These are phyloP conservation scores for Chenopodium berlandieri DNA, from an alignment of 148 eudicot genomes.

Conservation along the genomic window DNA sequence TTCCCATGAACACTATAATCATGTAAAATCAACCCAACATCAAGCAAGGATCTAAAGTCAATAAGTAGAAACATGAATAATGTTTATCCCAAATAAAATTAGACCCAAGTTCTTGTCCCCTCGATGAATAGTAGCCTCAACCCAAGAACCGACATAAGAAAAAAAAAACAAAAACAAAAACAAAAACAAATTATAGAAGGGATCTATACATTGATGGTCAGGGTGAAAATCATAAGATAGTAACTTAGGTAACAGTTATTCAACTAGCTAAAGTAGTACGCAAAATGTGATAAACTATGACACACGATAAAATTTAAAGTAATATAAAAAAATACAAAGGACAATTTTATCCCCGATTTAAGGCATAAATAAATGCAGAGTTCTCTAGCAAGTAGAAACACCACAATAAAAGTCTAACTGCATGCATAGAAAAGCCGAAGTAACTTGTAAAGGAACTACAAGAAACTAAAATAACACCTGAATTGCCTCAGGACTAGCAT, in stretches of 20 bases:
- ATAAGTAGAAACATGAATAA: background rate
- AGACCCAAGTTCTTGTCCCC: background rate
- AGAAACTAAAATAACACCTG: constrained; percentile 51
- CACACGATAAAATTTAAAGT: background rate
- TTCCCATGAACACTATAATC: background rate
- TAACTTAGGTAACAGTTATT: background rate
- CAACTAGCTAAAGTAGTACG: background rate
- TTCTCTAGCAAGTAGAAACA: background rate
- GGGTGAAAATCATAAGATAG: background rate
- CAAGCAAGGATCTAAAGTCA: background rate
- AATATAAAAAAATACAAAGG: background rate
- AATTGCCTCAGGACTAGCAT: constrained; percentile 96
- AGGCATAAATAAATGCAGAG: background rate
- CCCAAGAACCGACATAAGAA: background rate
- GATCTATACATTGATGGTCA: background rate
- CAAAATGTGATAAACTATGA: constrained; percentile 1
- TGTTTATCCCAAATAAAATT: background rate
- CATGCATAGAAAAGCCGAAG: background rate
- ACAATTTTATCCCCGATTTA: background rate
- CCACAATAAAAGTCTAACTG: background rate
- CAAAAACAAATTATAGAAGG: background rate
- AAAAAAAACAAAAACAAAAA: background rate
- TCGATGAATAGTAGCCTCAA: background rate
- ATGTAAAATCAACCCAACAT: background rate
- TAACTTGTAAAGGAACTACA: background rate